These are phyloP conservation scores for Fusarium secorum DNA, from an alignment of 2,329 filamentous ascomycete species.

Conservation along the genomic window DNA sequence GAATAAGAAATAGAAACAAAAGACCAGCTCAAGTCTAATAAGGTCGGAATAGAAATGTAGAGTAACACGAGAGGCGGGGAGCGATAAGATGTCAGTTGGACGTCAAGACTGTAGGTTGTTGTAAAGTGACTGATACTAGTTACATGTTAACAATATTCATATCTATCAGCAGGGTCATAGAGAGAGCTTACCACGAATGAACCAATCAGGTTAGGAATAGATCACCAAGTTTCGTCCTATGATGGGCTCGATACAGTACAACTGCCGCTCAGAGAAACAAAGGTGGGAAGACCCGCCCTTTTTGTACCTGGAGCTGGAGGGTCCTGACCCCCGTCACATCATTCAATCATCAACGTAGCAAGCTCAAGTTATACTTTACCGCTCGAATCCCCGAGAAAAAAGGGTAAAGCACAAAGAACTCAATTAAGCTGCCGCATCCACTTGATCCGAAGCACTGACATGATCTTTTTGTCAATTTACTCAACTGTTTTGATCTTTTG, in stretches of 20 bases:
- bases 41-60: conserved; percentile 1
- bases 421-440: background rate
- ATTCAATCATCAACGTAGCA: conserved; percentile 24
- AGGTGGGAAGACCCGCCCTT: conserved; percentile 45
- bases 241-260: conserved; percentile 28
- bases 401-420: background rate
- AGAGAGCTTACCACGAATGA: conserved; percentile 19
- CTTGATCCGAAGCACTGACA: background rate
- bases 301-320: conserved; percentile 40
- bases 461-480: conserved; percentile 1
- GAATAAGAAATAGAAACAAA: background rate
- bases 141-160: background rate
- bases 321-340: conserved; percentile 26
- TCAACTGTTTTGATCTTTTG: background rate
- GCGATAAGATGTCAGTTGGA: background rate
- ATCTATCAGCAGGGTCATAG: background rate
- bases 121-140: background rate
- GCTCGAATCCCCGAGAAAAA: background rate
- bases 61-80: conserved; percentile 28
- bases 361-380: background rate
- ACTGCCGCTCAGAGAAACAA: conserved; percentile 34
- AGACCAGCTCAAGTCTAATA: conserved; percentile 3
- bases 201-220: conserved; percentile 20
- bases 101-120: background rate
- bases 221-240: conserved; percentile 32